These are phyloP conservation scores for Lactuca saligna DNA, from an alignment of 129 eudicot species.

Conservation along the genomic window DNA sequence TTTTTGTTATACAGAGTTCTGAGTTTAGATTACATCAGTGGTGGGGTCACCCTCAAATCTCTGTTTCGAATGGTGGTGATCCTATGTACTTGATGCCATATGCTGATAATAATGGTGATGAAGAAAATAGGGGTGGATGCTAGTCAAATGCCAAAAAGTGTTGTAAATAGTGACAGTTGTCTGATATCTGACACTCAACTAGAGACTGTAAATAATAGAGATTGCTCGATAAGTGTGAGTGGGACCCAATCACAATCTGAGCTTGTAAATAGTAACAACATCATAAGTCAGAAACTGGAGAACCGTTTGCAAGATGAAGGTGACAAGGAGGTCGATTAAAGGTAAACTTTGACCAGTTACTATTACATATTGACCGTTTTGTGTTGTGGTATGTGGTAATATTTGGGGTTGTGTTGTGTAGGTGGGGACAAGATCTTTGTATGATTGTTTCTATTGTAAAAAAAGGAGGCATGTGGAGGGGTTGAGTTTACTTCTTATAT, in stretches of 20 bases:
- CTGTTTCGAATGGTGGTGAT: slow-evolving; percentile 20
- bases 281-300: slow-evolving; percentile 42
- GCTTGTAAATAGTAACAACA: slow-evolving; percentile 67
- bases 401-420: slow-evolving; percentile 7
- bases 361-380: background rate
- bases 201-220: slow-evolving; percentile 71
- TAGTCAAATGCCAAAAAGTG: slow-evolving; percentile 45
- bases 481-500: slow-evolving; percentile 10
- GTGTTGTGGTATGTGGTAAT: background rate
- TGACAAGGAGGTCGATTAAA: slow-evolving; percentile 47
- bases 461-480: slow-evolving; percentile 3
- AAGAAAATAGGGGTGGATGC: slow-evolving; percentile 40
- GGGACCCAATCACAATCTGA: slow-evolving; percentile 39
- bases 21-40: slow-evolving; percentile 16
- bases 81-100: slow-evolving; percentile 31
- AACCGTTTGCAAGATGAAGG: slow-evolving; percentile 49
- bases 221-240: slow-evolving; percentile 37
- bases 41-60: slow-evolving; percentile 21
- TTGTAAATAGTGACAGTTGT: slow-evolving; percentile 59
- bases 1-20: slow-evolving; percentile 38
- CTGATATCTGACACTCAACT: slow-evolving; percentile 38
- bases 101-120: slow-evolving; percentile 42
- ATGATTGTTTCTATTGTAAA: slow-evolving; percentile 21
- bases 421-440: slow-evolving; percentile 35
- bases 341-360: slow-evolving; percentile 32